Base-by-base conservation (phyloP, 331 rosid genomes). In the Rhamnella rubrinervis region DNA sequence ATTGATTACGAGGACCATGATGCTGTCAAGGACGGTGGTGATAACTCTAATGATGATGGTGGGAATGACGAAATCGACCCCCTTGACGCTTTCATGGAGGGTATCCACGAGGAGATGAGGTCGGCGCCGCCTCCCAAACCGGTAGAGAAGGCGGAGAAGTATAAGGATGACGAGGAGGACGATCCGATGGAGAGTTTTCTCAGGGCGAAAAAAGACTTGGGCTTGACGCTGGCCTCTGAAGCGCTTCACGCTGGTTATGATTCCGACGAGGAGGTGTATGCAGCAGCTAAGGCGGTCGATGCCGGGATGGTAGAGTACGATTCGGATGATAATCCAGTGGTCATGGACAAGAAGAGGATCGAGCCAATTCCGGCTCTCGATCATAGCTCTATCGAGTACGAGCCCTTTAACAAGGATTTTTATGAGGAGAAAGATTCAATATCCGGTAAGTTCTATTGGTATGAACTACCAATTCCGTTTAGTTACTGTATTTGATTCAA, bases 211-310 rank as follows among this genome's bases (percentile, higher is more conserved):
- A 93, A 91, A 88, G 98, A 93, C 55, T 61, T 87, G 31, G 89
- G 89, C 62, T 66, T 93, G 71, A 90, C 97, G 51, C 80, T 93
- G 40, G 98, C 98, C 0, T 89, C 97, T 0, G 98, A 93, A 2
- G 98, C 91, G 5, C 83, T 93, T 37, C 81, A 82, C 38, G 98
- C 98, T 9, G 97, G 98, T 1, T 93, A 93, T 31, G 88, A 91
- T 62, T 91, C 98, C 11, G 98, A 93, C 14, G 97, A 93, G 74
- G 98, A 93, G 91, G 98, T 93, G 58, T 93, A 93, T 71, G 98
- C 98, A 0, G 98, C 98, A 8, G 98, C 98, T 0, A 93, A 93
- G 75, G 97, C 96, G 6, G 89, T 93, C 2, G 98, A 93, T 55
- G 98, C 97, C 9, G 98, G 97, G 52, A 38, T 86, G 92, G 1